Evolutionary conservation across 2,329 filamentous ascomycete species (phyloP), one percentile per base, ranked within the genome.

Genomic region (Cryphonectria nitschkei): DNA sequence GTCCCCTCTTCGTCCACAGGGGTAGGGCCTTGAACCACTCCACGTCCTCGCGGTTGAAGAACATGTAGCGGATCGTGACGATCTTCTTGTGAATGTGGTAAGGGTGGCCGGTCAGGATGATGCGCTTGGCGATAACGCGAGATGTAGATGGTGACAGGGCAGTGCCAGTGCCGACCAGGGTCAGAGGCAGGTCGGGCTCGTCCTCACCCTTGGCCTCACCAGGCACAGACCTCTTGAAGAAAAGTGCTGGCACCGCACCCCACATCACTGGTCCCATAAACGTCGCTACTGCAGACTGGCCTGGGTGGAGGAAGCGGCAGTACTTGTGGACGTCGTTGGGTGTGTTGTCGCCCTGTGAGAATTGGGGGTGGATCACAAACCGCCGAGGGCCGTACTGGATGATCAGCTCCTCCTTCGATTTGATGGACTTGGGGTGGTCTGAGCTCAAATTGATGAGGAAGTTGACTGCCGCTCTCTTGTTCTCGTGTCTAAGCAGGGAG

Each of bases 21-120:
- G 96, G 95, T 79, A 99, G 81, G 0, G 95, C 95, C 84, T 97
- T 97, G 88, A 98, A 99, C 95, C 96, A 99, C 75, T 93, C 90
- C 43, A 99, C 93, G 75, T 99, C 97, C 77, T 95, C 93, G 65
- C 92, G 86, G 84, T 95, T 97, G 89, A 99, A 99, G 87, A 99
- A 99, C 97, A 99, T 99, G 87, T 99, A 99, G 41, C 96, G 92
- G 63, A 99, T 91, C 0, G 97, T 99, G 72, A 99, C 96, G 34
- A 99, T 86, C 82, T 92, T 94, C 88, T 97, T 98, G 89, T 99
- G 94, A 80, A 99, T 99, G 84, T 99, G 97, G 87, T 94, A 98
- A 0, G 97, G 96, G 79, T 99, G 95, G 22, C 96, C 97, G 0
- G 96, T 97, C 70, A 99, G 87, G 74, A 98, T 93, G 76, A 97